Evolutionary conservation across 1,139 yeast genomes (phyloP), one percentile per base, ranked within the genome.

Genomic region (Entelexis sorbosivorans): DNA sequence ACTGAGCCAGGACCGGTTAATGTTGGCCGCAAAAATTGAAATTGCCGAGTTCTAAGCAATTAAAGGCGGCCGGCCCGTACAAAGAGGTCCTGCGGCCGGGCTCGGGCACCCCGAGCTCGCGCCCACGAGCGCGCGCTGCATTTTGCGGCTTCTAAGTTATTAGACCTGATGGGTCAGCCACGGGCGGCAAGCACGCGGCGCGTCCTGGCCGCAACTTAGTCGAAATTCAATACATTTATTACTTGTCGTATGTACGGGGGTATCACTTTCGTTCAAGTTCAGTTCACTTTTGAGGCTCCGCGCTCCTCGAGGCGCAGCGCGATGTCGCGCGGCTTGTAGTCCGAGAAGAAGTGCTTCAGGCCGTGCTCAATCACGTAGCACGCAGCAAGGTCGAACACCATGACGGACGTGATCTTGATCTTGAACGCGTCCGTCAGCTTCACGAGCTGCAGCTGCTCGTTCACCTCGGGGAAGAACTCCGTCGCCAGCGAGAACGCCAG

Each of bases 391-490:
- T 91, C 99, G 44, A 82, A 67, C 49, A 85, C 60, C 71, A 91
- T 79, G 42, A 88, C 75, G 2, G 72, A 64, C 4, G 95, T 84
- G 65, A 91, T 75, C 68, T 85, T 84, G 60, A 75, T 60, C 70
- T 87, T 89, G 77, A 91, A 91, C n/a, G 68, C 63, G 34, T 69
- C 64, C 38, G 73, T 68, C 96, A 91, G 89, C 59, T 88, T 87
- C 48, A 93, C 98, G 66, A 91, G 85, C 65, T 82, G 80, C 81
- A 91, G 79, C 19, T 86, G 86, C 65, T 85, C 91, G 65, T 91
- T 91, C 64, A 93, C 70, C 71, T 93, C 99, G 33, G 98, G 98
- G 61, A 89, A 66, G 64, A 91, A 84, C 67, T 93, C 99, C 29
- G 97, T 88, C 9, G 97, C 81, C 26, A 98, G 95, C 17, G 94